Evolutionary conservation across 1,284 basidiomycete species (phyloP).

Genomic region (Marasmius tenuissimus): DNA sequence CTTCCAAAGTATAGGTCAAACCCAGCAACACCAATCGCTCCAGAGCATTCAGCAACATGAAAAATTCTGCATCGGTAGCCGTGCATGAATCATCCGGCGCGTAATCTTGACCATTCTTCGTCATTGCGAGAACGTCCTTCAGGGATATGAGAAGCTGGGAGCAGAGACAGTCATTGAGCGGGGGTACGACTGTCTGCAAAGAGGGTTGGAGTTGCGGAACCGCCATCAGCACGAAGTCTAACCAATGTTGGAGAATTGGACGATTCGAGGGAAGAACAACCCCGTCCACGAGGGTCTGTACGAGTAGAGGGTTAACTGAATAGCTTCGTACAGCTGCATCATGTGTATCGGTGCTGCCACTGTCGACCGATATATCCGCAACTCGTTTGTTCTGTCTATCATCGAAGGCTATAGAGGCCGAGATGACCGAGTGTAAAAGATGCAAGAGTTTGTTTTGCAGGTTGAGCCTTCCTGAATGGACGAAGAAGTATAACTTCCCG

Average conservation of each 20-base stretch:
- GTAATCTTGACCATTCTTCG: slow-evolving; percentile 35
- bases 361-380: slow-evolving; percentile 30
- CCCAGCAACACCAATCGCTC: slow-evolving; percentile 78
- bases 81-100: slow-evolving; percentile 41
- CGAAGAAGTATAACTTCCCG: slow-evolving; percentile 72
- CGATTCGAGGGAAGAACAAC: slow-evolving; percentile 71
- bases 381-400: slow-evolving; percentile 25
- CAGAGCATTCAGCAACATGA: slow-evolving; percentile 80
- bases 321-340: slow-evolving; percentile 29
- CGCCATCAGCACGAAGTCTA: slow-evolving; percentile 94
- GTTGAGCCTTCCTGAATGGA: slow-evolving; percentile 72
- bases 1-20: slow-evolving; percentile 53
- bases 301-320: slow-evolving; percentile 66
- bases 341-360: slow-evolving; percentile 17
- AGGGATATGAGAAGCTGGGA: slow-evolving; percentile 67
- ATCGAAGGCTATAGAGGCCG: slow-evolving; percentile 43
- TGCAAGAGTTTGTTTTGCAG: slow-evolving; percentile 93
- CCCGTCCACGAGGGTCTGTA: slow-evolving; percentile 81
- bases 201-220: slow-evolving; percentile 79
- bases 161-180: slow-evolving; percentile 82
- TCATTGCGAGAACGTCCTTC: slow-evolving; percentile 50
- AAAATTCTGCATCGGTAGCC: slow-evolving; percentile 80
- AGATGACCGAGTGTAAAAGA: slow-evolving; percentile 84
- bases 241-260: slow-evolving; percentile 89
- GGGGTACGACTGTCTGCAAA: slow-evolving; percentile 67